Evolutionary conservation across 352 stramenopile species (phyloP).

Genomic region (Lagenidium sp.): DNA sequence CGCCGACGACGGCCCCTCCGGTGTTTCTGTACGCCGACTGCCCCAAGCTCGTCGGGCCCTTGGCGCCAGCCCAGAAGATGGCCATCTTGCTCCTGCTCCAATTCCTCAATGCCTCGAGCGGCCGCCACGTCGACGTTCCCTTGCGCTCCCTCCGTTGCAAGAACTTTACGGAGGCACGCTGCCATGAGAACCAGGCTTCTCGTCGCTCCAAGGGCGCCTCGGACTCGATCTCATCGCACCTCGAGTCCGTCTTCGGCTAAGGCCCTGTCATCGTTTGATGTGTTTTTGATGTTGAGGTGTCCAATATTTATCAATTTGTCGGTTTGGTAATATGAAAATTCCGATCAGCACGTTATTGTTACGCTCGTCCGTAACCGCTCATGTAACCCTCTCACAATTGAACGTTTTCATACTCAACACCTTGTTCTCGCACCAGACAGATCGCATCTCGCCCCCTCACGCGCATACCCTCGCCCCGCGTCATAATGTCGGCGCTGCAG

Average conservation of each 20-base stretch:
- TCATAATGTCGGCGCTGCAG: conserved; percentile 21
- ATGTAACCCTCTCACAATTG: no score
- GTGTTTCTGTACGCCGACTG: conserved; percentile 64
- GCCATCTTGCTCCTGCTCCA: conserved; percentile 41
- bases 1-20: conserved; percentile 16
- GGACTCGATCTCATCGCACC: conserved; percentile 12
- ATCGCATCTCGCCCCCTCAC: no score
- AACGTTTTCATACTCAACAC: no score
- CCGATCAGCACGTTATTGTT: no score
- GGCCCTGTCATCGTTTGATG: neutral
- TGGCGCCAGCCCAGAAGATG: conserved; percentile 30
- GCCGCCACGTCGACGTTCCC: conserved; percentile 37
- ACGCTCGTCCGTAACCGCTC: no score
- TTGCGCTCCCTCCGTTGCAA: conserved; percentile 53
- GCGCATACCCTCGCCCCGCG: no score
- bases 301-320: neutral
- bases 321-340: no score
- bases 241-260: conserved; percentile 16
- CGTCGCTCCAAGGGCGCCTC: conserved; percentile 6
- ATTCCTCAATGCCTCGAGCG: conserved; percentile 41
- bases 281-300: neutral
- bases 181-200: conserved; percentile 6
- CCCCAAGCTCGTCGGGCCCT: conserved; percentile 34
- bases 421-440: no score
- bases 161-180: conserved; percentile 36